Percentiles rank a stretch among this genome's conserved stretches.
Conservation (phyloP, 2,329 filamentous ascomycete species). For the Seiridium unicorne region DNA sequence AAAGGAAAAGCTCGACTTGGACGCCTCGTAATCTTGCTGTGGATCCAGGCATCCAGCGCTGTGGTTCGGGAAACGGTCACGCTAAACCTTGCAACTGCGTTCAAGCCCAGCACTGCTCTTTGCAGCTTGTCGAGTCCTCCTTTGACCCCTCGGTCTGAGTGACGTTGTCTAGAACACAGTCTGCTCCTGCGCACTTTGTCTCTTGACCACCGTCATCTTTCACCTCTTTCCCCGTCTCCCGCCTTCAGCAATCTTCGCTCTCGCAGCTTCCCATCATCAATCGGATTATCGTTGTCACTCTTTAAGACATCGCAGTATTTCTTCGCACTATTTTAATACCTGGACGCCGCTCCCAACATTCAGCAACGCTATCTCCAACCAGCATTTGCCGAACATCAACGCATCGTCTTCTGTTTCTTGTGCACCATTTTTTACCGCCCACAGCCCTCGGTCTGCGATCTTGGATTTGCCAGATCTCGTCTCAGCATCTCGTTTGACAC, state of each 20-base stretch:
- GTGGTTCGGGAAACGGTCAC: neutral
- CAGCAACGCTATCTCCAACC: conserved; percentile 1
- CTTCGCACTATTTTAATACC: conserved; percentile 17
- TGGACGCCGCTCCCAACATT: conserved; percentile 10
- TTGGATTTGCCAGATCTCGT: conserved; percentile 24
- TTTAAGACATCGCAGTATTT: conserved; percentile 1
- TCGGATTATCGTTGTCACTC: neutral
- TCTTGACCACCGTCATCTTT: neutral
- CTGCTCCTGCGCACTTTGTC: conserved; percentile 1
- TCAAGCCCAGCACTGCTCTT: neutral
- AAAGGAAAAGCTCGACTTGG: neutral
- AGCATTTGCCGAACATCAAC: conserved; percentile 2
- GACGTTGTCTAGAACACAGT: neutral
- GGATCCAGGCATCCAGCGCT: neutral
- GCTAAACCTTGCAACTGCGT: neutral
- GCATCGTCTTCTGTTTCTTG: conserved; percentile 27
- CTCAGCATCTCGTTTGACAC: conserved; percentile 31
- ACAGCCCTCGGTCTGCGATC: conserved; percentile 20
- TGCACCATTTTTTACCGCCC: conserved; percentile 24
- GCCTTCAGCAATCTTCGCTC: neutral
- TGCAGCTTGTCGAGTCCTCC: neutral
- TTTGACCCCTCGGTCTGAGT: neutral
- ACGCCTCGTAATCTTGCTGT: neutral
- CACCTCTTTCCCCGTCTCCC: neutral
- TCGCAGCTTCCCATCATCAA: neutral